phyloP scores from a whole-genome alignment of 371 early-diverging fungal genomes.

The Coemansia sp. region DNA sequence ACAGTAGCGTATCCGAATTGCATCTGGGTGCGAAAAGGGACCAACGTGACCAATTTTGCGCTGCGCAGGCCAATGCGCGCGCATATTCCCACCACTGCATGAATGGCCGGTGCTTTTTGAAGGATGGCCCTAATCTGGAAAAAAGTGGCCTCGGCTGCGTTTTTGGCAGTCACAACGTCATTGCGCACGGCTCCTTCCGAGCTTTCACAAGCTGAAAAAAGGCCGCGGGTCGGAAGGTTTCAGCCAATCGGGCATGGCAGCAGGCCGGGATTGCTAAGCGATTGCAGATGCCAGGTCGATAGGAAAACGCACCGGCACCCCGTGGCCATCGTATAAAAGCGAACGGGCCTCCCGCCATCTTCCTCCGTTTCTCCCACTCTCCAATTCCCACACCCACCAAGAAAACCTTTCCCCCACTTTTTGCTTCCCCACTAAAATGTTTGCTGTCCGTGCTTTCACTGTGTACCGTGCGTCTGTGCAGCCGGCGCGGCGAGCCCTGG shows the following conservation, averaged over 20 bases:
- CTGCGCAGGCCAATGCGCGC: background rate
- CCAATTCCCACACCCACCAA: background rate
- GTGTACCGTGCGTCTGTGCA: constrained; percentile 2
- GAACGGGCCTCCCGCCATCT: background rate
- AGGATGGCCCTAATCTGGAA: constrained; percentile 6
- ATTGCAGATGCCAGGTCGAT: background rate
- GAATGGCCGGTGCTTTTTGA: background rate
- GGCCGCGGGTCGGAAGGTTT: constrained; percentile 10
- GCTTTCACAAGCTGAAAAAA: background rate
- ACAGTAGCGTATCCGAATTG: background rate
- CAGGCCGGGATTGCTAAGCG: background rate
- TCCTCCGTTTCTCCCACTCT: background rate
- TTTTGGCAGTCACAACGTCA: constrained; percentile 8
- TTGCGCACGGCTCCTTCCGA: background rate
- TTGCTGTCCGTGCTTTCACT: constrained; percentile 9
- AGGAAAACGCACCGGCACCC: background rate
- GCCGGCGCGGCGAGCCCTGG: constrained; percentile 30
- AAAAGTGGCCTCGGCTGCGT: no score
- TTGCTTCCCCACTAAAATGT: background rate
- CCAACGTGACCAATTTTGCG: no score
- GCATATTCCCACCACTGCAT: background rate
- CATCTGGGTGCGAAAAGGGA: no score
- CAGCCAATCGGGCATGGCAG: constrained; percentile 1
- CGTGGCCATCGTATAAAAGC: constrained; percentile 12
- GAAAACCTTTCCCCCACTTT: background rate